Base-by-base conservation (phyloP, 2,329 filamentous ascomycete genomes). In the Colletotrichum shisoi region DNA sequence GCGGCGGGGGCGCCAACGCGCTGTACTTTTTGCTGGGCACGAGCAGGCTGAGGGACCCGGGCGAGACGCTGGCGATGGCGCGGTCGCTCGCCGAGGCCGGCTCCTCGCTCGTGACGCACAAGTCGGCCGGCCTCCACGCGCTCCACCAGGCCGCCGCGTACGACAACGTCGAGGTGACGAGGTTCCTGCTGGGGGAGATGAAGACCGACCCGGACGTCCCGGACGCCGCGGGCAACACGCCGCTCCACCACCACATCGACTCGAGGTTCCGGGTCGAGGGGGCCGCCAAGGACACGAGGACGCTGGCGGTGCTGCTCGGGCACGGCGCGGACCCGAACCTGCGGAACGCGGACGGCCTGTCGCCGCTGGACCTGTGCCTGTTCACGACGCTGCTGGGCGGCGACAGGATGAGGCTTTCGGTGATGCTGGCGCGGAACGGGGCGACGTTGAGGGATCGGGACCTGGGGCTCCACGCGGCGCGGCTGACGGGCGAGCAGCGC, bases 281-380 rank as follows among this genome's bases (percentile, higher is more conserved):
- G 39, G 17, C 31, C 3, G 39, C 27, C 11, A 51, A 27, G 15
- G 56, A 65, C 5, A 42, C 44, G 17, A 39, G 4, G 4, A n/a
- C 37, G 9, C 17, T 68, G 1, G 37, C 62, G 39, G 40, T 71
- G 8, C 70, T 79, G 13, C 66, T 79, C 1, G 69, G 73, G 51
- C 57, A 72, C 21, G 78, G 76, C 2, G 76, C 76, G 0, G 72
- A 79, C 44, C 64, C 74, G 0, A 77, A 79, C 12, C 61, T 70
- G 3, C 61, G 69, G 13, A 68, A 68, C 4, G 17, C 34, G 3
- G 53, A 39, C 1, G 42, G 54, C 8, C 15, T 46, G 6, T 68
- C 65, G 2, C 48, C 61, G 11, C 8, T 68, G 11, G 65, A 68
- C 21, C 39, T 68, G 1, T 68, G 65, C n/a, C 13, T 68, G 12